Base-by-base conservation (phyloP, 371 early-diverging fungal species). In the Zopfochytrium polystomum region DNA sequence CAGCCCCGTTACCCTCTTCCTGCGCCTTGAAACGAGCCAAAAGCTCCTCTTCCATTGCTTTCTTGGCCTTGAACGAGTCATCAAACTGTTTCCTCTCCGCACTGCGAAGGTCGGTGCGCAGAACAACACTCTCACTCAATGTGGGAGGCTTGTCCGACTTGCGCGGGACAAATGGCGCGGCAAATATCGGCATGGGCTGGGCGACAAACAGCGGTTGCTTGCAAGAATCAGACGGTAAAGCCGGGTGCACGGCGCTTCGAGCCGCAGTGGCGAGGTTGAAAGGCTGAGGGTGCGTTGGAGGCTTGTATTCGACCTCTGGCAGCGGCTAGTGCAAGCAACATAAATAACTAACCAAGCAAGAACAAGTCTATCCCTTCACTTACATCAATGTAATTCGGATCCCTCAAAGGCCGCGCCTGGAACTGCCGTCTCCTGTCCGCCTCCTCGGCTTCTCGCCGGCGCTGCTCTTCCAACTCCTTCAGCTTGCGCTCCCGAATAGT, bases 71-170 rank as follows among this genome's bases (percentile, higher is more conserved):
- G 27, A 64, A 58, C 49, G 70, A 63, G 42, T 83, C 83, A 25
- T 86, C 85, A 63, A 74, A 86, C 35, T 61, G 73, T 31, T 67
- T 65, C 22, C 86, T 57, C 64, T 82, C 82, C 59, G 81, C 80
- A 45, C 74, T 75, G 44, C 86, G 67, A 54, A 77, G 49, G 52
- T 80, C 80, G 0, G 82, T 77, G 29, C 72, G 68, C 33, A 84
- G 63, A 31, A 73, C 33, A 13, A 83, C 65, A 27, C 76, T 71
- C 46, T 78, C 77, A 29, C 66, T 62, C 46, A 74, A 65, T 15
- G 86, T 86, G 38, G 78, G 64, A 55, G 81, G 81, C 52, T 70
- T 70, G 27, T 63, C 34, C n/a, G 80, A 78, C 27, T 69, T 67
- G 49, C 74, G 53, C 0, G 83, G 83, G n/a, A 79, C 66, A 71